These are phyloP conservation scores for Myxozyma monticola DNA, from an alignment of 805 yeast species.

Conservation along the genomic window DNA sequence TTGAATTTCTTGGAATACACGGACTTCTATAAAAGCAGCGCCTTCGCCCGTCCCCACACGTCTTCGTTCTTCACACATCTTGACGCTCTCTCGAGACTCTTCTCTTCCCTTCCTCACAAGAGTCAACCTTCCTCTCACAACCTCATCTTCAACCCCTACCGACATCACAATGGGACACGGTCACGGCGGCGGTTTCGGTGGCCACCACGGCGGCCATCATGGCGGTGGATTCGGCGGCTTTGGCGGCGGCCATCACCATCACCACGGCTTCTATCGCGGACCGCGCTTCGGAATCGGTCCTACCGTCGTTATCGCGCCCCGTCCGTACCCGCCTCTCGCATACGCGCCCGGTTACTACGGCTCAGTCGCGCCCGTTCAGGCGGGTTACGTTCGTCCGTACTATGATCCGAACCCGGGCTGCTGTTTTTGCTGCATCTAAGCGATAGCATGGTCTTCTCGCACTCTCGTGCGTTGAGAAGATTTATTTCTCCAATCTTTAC, in stretches of 20 bases:
- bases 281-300: slow-evolving; percentile 19
- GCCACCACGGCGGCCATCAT: slow-evolving; percentile 17
- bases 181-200: slow-evolving; percentile 13
- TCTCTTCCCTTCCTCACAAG: too few relatives aligned
- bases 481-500: too few relatives aligned
- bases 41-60: too few relatives aligned
- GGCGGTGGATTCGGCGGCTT: slow-evolving; percentile 6
- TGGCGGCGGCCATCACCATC: slow-evolving; percentile 19
- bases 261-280: slow-evolving; percentile 13
- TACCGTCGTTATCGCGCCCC: slow-evolving; percentile 27
- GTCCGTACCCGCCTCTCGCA: slow-evolving; percentile 15
- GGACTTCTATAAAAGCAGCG: too few relatives aligned
- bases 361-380: slow-evolving; percentile 7
- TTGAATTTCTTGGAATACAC: too few relatives aligned
- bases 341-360: slow-evolving; percentile 25
- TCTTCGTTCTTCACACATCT: too few relatives aligned
- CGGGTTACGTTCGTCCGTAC: slow-evolving; percentile 16
- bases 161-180: slow-evolving; percentile 15
- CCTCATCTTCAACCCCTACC: not conserved
- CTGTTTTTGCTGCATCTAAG: slow-evolving; percentile 27
- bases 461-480: too few relatives aligned
- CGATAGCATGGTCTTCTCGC: too few relatives aligned
- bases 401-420: slow-evolving; percentile 9
- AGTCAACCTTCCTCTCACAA: too few relatives aligned
- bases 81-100: too few relatives aligned